These are phyloP conservation scores for Retiboletus flavoniger DNA, from an alignment of 1,284 basidiomycete genomes.

Conservation along the genomic window DNA sequence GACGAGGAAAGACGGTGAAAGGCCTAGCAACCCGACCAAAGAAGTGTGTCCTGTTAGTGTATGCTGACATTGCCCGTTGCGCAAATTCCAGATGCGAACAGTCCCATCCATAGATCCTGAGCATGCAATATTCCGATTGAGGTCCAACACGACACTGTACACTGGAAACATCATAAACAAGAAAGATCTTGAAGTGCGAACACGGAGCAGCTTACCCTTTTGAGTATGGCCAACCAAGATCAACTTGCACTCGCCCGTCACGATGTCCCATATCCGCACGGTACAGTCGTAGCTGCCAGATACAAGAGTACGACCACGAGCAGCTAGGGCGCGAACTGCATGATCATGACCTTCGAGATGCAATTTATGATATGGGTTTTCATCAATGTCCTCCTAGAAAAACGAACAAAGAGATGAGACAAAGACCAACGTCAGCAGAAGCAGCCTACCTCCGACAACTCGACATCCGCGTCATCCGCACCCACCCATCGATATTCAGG, in stretches of 20 bases:
- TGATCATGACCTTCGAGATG: slow-evolving; percentile 86
- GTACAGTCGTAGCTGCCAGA: slow-evolving; percentile 96
- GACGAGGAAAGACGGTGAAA: slow-evolving; percentile 86
- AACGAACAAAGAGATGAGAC: slow-evolving; percentile 8
- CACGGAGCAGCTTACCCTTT: slow-evolving; percentile 63
- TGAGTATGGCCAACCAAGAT: slow-evolving; percentile 84
- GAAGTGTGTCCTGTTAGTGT: slow-evolving; percentile 85
- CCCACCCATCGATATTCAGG: slow-evolving; percentile 72
- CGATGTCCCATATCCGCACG: slow-evolving; percentile 92
- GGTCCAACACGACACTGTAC: slow-evolving; percentile 88
- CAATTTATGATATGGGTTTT: slow-evolving; percentile 88
- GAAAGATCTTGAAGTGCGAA: background rate
- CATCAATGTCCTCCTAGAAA: slow-evolving; percentile 64
- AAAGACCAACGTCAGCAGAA: background rate
- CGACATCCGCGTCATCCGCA: slow-evolving; percentile 64
- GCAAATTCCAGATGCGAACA: slow-evolving; percentile 88
- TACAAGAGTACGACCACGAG: slow-evolving; percentile 83
- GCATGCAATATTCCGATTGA: slow-evolving; percentile 80
- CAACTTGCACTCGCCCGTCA: slow-evolving; percentile 82
- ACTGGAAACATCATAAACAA: slow-evolving; percentile 47
- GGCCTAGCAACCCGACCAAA: slow-evolving; percentile 81
- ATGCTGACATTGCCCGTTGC: slow-evolving; percentile 76
- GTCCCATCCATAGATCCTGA: slow-evolving; percentile 97
- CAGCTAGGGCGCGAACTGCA: slow-evolving; percentile 90
- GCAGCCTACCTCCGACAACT: slow-evolving; percentile 63